phyloP scores from a whole-genome alignment of 148 eudicot species.

The Rhododendron molle region DNA sequence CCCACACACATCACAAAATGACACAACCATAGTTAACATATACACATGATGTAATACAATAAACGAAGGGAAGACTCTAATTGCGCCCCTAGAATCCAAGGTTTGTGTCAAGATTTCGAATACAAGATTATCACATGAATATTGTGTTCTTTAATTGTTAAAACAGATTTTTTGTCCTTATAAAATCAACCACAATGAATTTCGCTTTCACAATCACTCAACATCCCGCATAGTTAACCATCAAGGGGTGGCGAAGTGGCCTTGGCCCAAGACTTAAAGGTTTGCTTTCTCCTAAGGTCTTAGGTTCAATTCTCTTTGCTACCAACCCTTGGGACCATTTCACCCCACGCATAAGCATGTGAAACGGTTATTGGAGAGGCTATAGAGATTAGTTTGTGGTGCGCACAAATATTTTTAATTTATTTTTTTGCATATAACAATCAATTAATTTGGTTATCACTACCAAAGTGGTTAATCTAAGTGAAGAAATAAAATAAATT shows the following conservation, averaged over 20 bases:
- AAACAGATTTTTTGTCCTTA: neutral
- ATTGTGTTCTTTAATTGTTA: neutral
- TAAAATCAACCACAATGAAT: neutral
- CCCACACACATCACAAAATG: too few species aligned
- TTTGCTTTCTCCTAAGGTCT: too few species aligned
- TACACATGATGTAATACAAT: neutral
- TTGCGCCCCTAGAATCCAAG: neutral
- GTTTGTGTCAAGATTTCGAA: neutral
- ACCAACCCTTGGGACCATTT: too few species aligned
- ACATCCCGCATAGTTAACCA: neutral
- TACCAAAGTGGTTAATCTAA: neutral
- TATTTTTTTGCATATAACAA: neutral
- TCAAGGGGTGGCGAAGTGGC: too few species aligned
- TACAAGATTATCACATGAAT: neutral
- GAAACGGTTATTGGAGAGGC: too few species aligned
- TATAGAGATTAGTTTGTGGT: too few species aligned
- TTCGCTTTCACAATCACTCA: neutral
- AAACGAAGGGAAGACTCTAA: neutral
- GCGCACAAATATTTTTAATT: too few species aligned
- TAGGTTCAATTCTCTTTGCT: too few species aligned
- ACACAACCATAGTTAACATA: neutral
- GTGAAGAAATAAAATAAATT: neutral
- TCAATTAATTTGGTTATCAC: neutral
- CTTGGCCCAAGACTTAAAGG: too few species aligned
- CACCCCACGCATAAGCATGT: too few species aligned